These are phyloP conservation scores for Yarrowia phangngaensis DNA, from an alignment of 805 yeast genomes.

Conservation along the genomic window DNA sequence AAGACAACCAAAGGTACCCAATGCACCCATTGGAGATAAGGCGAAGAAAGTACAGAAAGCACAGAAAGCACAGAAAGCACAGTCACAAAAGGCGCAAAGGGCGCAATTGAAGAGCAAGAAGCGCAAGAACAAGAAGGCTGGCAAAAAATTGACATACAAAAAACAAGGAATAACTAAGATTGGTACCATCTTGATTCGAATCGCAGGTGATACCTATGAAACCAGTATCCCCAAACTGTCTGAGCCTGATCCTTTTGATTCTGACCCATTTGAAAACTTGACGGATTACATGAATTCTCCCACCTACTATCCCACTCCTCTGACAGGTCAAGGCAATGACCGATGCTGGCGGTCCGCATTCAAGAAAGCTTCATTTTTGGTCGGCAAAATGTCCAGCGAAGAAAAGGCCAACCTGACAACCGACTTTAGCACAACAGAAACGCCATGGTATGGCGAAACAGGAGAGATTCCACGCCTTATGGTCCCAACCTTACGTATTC, in stretches of 20 bases:
- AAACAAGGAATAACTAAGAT: too few species aligned
- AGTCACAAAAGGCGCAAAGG: too few species aligned
- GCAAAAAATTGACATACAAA: too few species aligned
- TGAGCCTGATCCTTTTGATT: slow-evolving; percentile 20
- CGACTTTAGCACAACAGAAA: slow-evolving; percentile 46
- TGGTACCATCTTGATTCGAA: slow-evolving; percentile 22
- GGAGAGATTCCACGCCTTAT: slow-evolving; percentile 55
- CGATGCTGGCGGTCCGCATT: slow-evolving; percentile 57
- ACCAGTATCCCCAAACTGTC: slow-evolving; percentile 23
- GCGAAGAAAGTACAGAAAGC: too few species aligned
- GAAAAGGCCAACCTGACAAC: slow-evolving; percentile 63
- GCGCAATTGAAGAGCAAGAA: too few species aligned
- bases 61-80: too few species aligned
- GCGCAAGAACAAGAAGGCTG: slow-evolving; percentile 8
- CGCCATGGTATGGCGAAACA: slow-evolving; percentile 48
- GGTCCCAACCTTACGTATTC: slow-evolving; percentile 54
- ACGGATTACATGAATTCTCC: slow-evolving; percentile 24
- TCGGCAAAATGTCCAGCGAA: slow-evolving; percentile 52
- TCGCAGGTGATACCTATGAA: slow-evolving; percentile 8
- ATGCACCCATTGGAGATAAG: too few species aligned
- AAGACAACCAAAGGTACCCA: slow-evolving; percentile 10
- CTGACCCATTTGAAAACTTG: slow-evolving; percentile 17
- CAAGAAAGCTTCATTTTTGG: slow-evolving; percentile 52
- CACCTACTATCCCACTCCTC: slow-evolving; percentile 28
- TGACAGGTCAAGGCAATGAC: slow-evolving; percentile 33